Evolutionary conservation across 2,329 filamentous ascomycete genomes (phyloP), one percentile per base, ranked within the genome.

Genomic region (Xylaria sp.): DNA sequence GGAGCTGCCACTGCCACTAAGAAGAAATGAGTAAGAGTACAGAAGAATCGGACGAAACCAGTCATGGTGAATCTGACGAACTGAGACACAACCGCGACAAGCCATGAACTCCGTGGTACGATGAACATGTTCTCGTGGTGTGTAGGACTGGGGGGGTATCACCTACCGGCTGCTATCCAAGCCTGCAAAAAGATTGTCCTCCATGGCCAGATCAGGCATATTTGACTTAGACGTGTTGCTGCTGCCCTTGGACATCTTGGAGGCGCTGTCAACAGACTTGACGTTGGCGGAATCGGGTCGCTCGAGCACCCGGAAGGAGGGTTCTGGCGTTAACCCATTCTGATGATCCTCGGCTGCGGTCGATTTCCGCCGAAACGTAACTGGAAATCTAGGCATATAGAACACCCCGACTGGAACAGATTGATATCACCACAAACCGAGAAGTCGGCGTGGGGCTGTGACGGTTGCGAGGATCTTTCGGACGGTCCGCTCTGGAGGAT

Each of bases 381-480:
- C 80, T 63, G 81, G 80, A 73, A 86, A 85, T 75, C 80, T 83
- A 82, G 81, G 81, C 83, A 86, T 86, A 73, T 79, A 79, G 76
- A 74, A 71, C 62, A 69, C 67, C 63, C 70, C 65, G 55, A 62
- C 62, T 64, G n/a, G 56, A 56, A 54, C 55, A 55, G 57, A 57
- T 61, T 58, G 44, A 35, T 54, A 60, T 67, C 60, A 66, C 54
- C 53, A 63, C 34, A 63, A 66, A 63, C 68, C 68, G 60, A 49
- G 16, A 50, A 56, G 18, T 54, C 46, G 52, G 57, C 46, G 59
- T 54, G 57, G 53, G 23, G 39, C 58, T 54, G 59, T 56, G 60
- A 39, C 62, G 49, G 55, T 64, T 55, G 54, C 49, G 44, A 58
- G 54, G 48, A 54, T 59, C 55, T 54, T 55, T 60, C 50, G 53